A percentile compares a stretch with the other conserved stretches of the same genome.
phyloP scores from a whole-genome alignment of 768 basidiomycete species.

The Tylopilus rubrobrunneus region DNA sequence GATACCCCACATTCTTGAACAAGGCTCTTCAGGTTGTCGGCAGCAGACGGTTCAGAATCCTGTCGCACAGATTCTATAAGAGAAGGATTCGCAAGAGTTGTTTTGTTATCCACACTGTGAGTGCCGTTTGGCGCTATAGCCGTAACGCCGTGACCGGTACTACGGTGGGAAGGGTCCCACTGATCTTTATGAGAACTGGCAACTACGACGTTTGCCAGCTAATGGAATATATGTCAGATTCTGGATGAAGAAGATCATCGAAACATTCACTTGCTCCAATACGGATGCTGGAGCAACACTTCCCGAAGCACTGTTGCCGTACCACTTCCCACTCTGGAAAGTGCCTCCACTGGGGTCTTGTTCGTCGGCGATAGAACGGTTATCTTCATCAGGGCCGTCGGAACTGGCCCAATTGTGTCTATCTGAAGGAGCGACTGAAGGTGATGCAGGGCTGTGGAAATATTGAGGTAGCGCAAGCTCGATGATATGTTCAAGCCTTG shows the following conservation, averaged over 20 bases:
- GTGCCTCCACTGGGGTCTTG: constrained; percentile 73
- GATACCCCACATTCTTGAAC: constrained; percentile 92
- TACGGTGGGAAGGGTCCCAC: constrained; percentile 23
- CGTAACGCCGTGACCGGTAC: constrained; percentile 5
- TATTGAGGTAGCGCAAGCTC: constrained; percentile 78
- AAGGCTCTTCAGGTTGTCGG: constrained; percentile 78
- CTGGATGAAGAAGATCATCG: constrained; percentile 8
- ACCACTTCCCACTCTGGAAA: constrained; percentile 85
- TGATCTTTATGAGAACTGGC: constrained; percentile 33
- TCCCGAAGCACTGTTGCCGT: constrained; percentile 78
- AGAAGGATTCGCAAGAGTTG: constrained; percentile 25
- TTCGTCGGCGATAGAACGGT: constrained; percentile 69
- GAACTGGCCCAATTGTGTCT: constrained; percentile 46
- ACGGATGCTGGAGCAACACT: constrained; percentile 77
- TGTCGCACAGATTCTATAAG: constrained; percentile 42
- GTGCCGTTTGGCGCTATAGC: constrained; percentile 21
- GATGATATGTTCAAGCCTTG: constrained; percentile 77
- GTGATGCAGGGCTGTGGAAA: constrained; percentile 41
- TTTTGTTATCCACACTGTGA: constrained; percentile 26
- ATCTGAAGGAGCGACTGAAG: constrained; percentile 31
- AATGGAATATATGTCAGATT: constrained; percentile 21
- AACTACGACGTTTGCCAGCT: constrained; percentile 56
- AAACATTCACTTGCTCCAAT: constrained; percentile 64
- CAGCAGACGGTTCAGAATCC: constrained; percentile 50
- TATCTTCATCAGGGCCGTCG: constrained; percentile 57